Conservation (phyloP, 306 rosid species). For the Leucaena leucocephala region DNA sequence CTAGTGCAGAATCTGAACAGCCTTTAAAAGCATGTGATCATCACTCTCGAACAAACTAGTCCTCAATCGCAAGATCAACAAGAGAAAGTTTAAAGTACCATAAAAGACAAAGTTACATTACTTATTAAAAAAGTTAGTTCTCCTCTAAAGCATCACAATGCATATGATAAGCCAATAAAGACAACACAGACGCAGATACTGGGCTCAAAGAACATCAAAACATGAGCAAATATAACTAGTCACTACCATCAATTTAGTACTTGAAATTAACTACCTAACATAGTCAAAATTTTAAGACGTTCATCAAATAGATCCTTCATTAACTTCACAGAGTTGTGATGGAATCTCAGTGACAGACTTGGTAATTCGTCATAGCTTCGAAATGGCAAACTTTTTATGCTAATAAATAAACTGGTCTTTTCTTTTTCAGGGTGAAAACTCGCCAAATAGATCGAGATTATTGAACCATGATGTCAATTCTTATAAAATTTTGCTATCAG, state of each 20-base stretch:
- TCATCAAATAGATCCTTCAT: not conserved
- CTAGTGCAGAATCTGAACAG: slow-evolving; percentile 45
- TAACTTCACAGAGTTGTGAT: not conserved
- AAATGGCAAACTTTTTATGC: not conserved
- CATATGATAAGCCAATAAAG: slow-evolving; percentile 40
- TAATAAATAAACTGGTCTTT: not conserved
- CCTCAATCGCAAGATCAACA: slow-evolving; percentile 44
- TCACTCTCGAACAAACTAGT: slow-evolving; percentile 41
- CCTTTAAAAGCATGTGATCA: slow-evolving; percentile 48
- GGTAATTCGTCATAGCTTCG: not conserved
- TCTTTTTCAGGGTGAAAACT: not conserved
- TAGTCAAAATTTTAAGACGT: not conserved
- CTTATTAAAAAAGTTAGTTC: slow-evolving; percentile 27
- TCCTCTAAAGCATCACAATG: slow-evolving; percentile 44
- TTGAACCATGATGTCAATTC: not conserved
- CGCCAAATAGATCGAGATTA: not conserved
- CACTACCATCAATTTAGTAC: not conserved
- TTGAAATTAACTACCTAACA: not conserved
- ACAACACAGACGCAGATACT: not conserved
- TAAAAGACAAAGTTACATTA: slow-evolving; percentile 51
- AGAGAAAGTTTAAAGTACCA: slow-evolving; percentile 44
- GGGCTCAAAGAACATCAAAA: not conserved
- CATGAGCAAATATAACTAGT: not conserved
- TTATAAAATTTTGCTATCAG: not conserved
- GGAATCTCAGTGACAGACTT: not conserved